phyloP scores from a whole-genome alignment of 352 stramenopile species.

The Pythium monospermum region DNA sequence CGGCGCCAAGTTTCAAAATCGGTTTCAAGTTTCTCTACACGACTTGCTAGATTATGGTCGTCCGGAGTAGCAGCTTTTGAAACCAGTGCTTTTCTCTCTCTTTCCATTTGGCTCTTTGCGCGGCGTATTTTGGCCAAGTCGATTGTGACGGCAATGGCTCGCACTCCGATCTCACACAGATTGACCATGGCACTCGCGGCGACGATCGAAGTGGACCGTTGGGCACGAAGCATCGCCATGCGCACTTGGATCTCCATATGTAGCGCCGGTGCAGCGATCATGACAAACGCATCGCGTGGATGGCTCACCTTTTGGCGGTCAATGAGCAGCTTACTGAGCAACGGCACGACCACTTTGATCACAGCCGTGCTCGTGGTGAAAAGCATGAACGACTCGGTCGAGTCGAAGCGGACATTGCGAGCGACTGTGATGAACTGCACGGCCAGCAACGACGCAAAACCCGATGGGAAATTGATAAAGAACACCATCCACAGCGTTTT shows the following conservation, averaged over 20 bases:
- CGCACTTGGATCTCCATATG: conserved; percentile 12
- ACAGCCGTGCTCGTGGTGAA: neutral
- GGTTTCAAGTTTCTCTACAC: neutral
- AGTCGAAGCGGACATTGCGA: neutral
- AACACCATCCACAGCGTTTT: no score
- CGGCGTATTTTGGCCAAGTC: conserved; percentile 1
- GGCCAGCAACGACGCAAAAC: no score
- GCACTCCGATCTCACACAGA: conserved; percentile 5
- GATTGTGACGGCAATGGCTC: neutral
- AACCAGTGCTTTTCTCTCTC: neutral
- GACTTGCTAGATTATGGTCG: neutral
- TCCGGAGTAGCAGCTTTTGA: no score
- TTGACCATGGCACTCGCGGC: neutral
- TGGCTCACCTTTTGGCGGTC: neutral
- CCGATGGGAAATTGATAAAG: no score
- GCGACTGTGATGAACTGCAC: neutral
- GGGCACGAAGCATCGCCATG: conserved; percentile 3
- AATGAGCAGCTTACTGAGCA: conserved; percentile 4
- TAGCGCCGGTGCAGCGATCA: conserved; percentile 1
- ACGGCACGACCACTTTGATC: neutral
- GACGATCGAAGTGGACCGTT: neutral
- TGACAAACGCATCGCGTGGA: conserved; percentile 8
- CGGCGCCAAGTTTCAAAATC: conserved; percentile 3
- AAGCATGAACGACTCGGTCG: neutral
- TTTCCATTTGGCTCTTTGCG: neutral